Evolutionary conservation across 1,139 yeast genomes (phyloP), one percentile per base, ranked within the genome.

Genomic region (Hansenula lynferdii): DNA sequence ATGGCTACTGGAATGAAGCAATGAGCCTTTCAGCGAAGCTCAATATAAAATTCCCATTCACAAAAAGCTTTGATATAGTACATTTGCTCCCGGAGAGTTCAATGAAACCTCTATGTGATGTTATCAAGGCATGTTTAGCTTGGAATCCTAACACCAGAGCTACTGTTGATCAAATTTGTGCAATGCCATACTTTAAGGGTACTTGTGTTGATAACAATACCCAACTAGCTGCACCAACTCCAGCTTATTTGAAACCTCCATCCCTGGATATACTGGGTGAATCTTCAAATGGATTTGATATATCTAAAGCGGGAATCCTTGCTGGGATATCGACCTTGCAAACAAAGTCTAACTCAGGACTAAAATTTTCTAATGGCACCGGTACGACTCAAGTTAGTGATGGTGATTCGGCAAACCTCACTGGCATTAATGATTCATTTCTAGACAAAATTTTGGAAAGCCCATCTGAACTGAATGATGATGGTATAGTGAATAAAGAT

Each of bases 1-100:
- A 90, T 29, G 87, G 92, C 0, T 69, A 62, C 49, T 81, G 94
- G 94, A 67, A 69, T 38, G 77, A 79, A 41, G 85, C 84, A 4
- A 58, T 62, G 34, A 38, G 47, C 9, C 64, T 84, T 37, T 76
- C 83, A 1, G 52, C n/a, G n/a, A n/a, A n/a, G n/a, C 64, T 3
- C 65, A 67, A 16, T 54, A n/a, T 80, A 28, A 58, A 59, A 21
- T 64, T 81, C 28, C 89, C 89, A 0, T 61, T 53, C 36, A 52
- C 59, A 12, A 61, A 55, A 28, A 76, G 77, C 3, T 47, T 60
- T 17, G 60, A 60, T 16, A 55, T 72, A 14, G 60, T 64, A 16
- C 49, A 54, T 4, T 42, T 71, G 6, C 52, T 72, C n/a, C 53
- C 61, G n/a, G 60, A 67, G 41, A 53, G 64, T 1, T 72, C 68